phyloP scores from a whole-genome alignment of 164 flowering plant species.

The Stephania cephalantha region DNA sequence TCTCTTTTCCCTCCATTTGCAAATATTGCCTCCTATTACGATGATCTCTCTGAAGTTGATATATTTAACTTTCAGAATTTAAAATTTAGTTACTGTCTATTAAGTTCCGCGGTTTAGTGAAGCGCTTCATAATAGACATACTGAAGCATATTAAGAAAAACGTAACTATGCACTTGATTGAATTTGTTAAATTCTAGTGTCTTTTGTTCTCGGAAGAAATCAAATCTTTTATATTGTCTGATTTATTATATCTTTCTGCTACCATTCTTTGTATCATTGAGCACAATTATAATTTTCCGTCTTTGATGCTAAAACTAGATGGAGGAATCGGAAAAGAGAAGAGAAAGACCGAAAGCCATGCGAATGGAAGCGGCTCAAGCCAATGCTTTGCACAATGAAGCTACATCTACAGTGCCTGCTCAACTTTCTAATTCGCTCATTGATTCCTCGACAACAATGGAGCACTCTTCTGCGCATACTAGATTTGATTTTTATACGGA shows the following conservation, averaged over 20 bases:
- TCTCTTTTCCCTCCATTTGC: too few species aligned
- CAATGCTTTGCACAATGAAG: conserved; percentile 13
- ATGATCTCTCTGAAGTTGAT: too few species aligned
- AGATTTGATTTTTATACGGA: conserved; percentile 82
- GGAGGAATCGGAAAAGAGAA: conserved; percentile 80
- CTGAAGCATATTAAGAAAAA: too few species aligned
- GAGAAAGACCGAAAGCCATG: conserved; percentile 73
- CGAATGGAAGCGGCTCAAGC: conserved; percentile 53
- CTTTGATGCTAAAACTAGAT: conserved; percentile 22
- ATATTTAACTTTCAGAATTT: too few species aligned
- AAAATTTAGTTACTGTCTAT: too few species aligned
- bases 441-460: conserved; percentile 26
- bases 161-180: too few species aligned
- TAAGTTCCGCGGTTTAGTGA: too few species aligned
- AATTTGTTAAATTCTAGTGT: too few species aligned
- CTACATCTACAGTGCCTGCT: conserved; percentile 10
- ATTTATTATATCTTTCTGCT: neutral
- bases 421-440: conserved; percentile 55
- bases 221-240: neutral
- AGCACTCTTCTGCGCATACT: conserved; percentile 18
- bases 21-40: too few species aligned
- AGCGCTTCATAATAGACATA: too few species aligned
- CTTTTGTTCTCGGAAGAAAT: neutral
- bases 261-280: neutral
- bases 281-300: neutral